Evolutionary conservation across 495 filamentous ascomycete genomes (phyloP), one percentile per base, ranked within the genome.

Genomic region (Talaromyces thailandensis): DNA sequence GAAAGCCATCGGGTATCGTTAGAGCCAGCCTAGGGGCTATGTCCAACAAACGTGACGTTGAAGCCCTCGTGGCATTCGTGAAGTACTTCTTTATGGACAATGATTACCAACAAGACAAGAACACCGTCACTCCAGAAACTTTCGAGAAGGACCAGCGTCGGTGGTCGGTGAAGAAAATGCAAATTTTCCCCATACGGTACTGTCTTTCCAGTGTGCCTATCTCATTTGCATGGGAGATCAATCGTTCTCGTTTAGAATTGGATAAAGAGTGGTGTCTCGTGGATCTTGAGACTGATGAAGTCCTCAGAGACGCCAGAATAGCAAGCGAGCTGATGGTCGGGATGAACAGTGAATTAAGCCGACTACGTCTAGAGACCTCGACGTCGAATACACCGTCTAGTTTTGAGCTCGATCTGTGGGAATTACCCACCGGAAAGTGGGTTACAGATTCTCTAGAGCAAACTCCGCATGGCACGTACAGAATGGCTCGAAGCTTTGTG

Each of bases 231-330:
- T 94, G 90, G 90, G 85, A 88, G 66, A 76, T 93, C 37, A 78
- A 77, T 40, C 70, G 77, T 6, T 87, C 91, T 73, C 90, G 90
- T 1, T 74, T 94, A 8, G 86, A 83, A 32, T 93, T 90, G 90
- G 91, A 94, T 68, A 73, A 90, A 60, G 90, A 93, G 72, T 94
- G 90, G 90, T 93, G 89, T 68, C 69, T 94, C 12, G 79, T 94
- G 6, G 26, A 50, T 51, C 45, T 61, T 16, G 23, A 48, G 26
- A 31, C 23, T 6, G 8, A 61, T 4, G 31, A 52, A 52, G 57
- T 61, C 11, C 24, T 51, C 14, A 28, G 18, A 23, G 59, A 61
- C 2, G 6, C 11, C n/a, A 29, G 18, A n/a, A 12, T 32, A 12
- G 40, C 59, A 6, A 51, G 40, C 11, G 25, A 29, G 4, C 25